These are phyloP conservation scores for Phytophthora parvispora DNA, from an alignment of 352 stramenopile species.

Conservation along the genomic window DNA sequence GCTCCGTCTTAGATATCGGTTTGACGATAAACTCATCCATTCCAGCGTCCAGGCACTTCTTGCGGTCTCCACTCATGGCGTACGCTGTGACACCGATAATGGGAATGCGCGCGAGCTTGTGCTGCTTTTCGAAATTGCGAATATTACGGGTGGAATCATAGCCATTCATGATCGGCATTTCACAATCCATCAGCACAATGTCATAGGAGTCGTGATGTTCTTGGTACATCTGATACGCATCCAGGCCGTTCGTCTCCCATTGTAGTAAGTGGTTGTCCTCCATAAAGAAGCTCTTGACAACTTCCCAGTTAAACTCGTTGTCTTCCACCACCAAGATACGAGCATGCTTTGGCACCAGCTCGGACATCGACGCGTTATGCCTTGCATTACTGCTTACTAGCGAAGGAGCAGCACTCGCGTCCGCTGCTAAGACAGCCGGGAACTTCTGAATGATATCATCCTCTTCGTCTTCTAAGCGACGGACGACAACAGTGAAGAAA, in stretches of 20 bases:
- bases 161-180: slow-evolving; percentile 91
- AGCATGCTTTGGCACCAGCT: slow-evolving; percentile 70
- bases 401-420: slow-evolving; percentile 21
- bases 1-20: slow-evolving; percentile 75
- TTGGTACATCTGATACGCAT: slow-evolving; percentile 78
- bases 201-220: slow-evolving; percentile 85
- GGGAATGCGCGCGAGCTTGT: slow-evolving; percentile 76
- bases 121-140: slow-evolving; percentile 72
- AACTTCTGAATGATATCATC: slow-evolving; percentile 56
- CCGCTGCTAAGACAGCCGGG: slow-evolving; percentile 42
- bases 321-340: slow-evolving; percentile 89
- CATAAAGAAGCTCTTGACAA: slow-evolving; percentile 89
- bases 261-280: slow-evolving; percentile 86
- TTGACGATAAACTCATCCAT: slow-evolving; percentile 93
- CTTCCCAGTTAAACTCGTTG: slow-evolving; percentile 94
- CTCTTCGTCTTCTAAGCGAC: slow-evolving; percentile 62
- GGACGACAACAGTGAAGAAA: slow-evolving; percentile 74
- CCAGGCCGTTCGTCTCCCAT: slow-evolving; percentile 83
- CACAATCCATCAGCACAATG: slow-evolving; percentile 88
- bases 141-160: slow-evolving; percentile 83
- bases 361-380: slow-evolving; percentile 30
- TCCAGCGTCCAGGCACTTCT: slow-evolving; percentile 85
- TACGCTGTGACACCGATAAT: slow-evolving; percentile 90
- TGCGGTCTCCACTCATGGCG: slow-evolving; percentile 85
- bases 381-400: slow-evolving; percentile 19